Percentiles rank a stretch among this genome's conserved stretches.
Evolutionary conservation across 768 basidiomycete genomes (phyloP).

Genomic region (Mycena rosella): DNA sequence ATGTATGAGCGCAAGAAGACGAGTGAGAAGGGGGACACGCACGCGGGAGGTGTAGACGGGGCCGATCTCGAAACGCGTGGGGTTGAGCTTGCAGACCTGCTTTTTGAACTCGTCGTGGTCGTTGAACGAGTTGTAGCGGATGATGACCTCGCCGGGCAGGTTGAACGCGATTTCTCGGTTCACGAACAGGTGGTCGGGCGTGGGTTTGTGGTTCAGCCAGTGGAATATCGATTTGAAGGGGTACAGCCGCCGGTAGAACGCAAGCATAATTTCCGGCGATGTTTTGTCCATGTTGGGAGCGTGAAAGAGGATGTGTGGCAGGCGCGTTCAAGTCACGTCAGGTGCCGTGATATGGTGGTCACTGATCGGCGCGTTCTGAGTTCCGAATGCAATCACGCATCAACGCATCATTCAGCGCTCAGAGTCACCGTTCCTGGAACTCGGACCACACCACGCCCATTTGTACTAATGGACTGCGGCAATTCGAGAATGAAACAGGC

Average conservation of each 20-base stretch:
- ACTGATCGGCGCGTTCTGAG: too few species aligned
- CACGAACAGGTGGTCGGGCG: conserved; percentile 84
- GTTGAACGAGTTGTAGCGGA: conserved; percentile 94
- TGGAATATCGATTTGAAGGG: conserved; percentile 94
- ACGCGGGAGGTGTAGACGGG: conserved; percentile 92
- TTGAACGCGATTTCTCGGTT: conserved; percentile 98
- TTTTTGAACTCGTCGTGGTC: conserved; percentile 92
- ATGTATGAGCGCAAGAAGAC: neutral
- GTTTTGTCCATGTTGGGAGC: conserved; percentile 19
- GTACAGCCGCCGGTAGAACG: conserved; percentile 91
- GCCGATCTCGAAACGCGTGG: conserved; percentile 96
- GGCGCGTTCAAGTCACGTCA: neutral
- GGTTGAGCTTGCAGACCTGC: conserved; percentile 86
- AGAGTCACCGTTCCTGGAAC: too few species aligned
- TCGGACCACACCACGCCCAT: too few species aligned
- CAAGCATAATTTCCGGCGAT: conserved; percentile 55
- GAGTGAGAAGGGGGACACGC: conserved; percentile 47
- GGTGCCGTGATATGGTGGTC: too few species aligned
- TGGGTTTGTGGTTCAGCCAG: conserved; percentile 95
- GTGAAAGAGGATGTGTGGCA: neutral
- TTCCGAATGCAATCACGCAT: too few species aligned
- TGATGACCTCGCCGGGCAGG: conserved; percentile 88
- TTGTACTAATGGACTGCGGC: too few species aligned
- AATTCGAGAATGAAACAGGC: too few species aligned
- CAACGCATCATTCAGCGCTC: too few species aligned